Conservation (phyloP, 352 stramenopile species). For the Lagenidium giganteum region DNA sequence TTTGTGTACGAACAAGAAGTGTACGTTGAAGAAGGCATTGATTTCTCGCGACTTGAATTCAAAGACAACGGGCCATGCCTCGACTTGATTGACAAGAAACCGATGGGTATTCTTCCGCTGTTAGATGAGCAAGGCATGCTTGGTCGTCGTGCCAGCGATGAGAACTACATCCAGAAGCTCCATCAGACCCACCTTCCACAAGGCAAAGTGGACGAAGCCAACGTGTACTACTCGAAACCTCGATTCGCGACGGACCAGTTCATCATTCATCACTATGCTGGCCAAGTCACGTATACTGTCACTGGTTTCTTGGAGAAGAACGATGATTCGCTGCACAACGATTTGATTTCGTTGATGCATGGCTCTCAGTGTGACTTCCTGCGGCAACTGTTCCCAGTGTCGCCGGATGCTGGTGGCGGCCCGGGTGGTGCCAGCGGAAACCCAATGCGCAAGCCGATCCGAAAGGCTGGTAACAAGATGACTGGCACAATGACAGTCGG, state of each 20-base stretch:
- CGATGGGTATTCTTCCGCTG: slow-evolving; percentile 88
- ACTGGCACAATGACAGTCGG: slow-evolving; percentile 87
- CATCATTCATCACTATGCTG: slow-evolving; percentile 96
- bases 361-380: slow-evolving; percentile 78
- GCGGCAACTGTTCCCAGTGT: slow-evolving; percentile 67
- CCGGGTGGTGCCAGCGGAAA: slow-evolving; percentile 26
- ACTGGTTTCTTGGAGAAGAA: slow-evolving; percentile 98
- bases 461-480: slow-evolving; percentile 83
- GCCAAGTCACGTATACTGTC: slow-evolving; percentile 94
- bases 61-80: slow-evolving; percentile 92
- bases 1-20: slow-evolving; percentile 97
- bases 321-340: slow-evolving; percentile 94
- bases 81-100: slow-evolving; percentile 92
- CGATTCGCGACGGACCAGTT: slow-evolving; percentile 91
- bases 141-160: slow-evolving; percentile 83
- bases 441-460: slow-evolving; percentile 54
- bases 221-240: slow-evolving; percentile 82
- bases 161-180: slow-evolving; percentile 91
- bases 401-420: slow-evolving; percentile 20
- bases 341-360: slow-evolving; percentile 86
- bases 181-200: slow-evolving; percentile 85
- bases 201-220: slow-evolving; percentile 69
- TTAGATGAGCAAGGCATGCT: slow-evolving; percentile 97
- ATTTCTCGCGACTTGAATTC: slow-evolving; percentile 89
- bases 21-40: slow-evolving; percentile 96